A percentile compares a stretch with the other conserved stretches of the same genome.
phyloP scores from a whole-genome alignment of 2,329 filamentous ascomycete species.

The Colletotrichum horii region DNA sequence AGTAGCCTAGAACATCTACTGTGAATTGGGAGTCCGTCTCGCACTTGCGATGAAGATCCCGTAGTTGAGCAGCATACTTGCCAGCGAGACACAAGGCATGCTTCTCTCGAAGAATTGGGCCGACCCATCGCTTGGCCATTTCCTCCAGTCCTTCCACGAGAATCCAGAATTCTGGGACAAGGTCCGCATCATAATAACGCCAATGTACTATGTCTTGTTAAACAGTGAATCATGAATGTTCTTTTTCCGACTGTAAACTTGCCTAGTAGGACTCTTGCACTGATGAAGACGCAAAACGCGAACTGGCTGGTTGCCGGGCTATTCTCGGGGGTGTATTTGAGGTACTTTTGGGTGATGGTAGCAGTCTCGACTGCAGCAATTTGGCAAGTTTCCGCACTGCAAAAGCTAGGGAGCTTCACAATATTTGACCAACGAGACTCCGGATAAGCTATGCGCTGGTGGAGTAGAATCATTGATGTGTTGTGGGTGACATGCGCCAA shows the following conservation, averaged over 20 bases:
- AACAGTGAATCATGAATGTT: not conserved
- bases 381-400: constrained; percentile 54
- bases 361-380: constrained; percentile 50
- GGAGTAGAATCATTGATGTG: constrained; percentile 53
- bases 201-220: constrained; percentile 29
- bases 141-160: constrained; percentile 33
- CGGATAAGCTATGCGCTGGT: constrained; percentile 53
- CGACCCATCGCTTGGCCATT: constrained; percentile 33
- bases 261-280: constrained; percentile 44
- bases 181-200: constrained; percentile 26
- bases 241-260: not conserved
- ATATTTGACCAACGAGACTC: constrained; percentile 30
- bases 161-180: constrained; percentile 30
- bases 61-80: constrained; percentile 25
- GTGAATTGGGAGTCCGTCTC: constrained; percentile 6
- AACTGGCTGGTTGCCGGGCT: constrained; percentile 42
- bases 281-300: constrained; percentile 51
- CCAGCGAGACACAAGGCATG: constrained; percentile 20
- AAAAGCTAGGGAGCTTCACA: constrained; percentile 43
- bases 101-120: constrained; percentile 11
- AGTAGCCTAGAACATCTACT: constrained; percentile 25
- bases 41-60: constrained; percentile 19
- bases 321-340: constrained; percentile 37
- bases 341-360: constrained; percentile 50
- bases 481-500: constrained; percentile 55